Conservation (phyloP, 2,329 filamentous ascomycete species). For the Penicillium vulpinum region DNA sequence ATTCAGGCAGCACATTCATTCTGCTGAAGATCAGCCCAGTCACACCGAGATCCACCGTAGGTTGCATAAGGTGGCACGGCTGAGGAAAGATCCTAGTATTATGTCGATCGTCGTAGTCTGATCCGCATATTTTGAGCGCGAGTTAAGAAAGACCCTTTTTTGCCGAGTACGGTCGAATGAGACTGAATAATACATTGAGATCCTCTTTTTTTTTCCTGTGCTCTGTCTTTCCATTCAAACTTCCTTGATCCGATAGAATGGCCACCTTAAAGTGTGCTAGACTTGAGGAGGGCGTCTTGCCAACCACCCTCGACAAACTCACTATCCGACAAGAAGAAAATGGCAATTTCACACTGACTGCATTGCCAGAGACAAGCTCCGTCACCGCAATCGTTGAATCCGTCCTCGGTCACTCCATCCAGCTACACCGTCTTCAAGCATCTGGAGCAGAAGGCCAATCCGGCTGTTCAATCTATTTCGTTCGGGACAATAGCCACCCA, state of each 20-base stretch:
- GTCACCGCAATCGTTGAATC: neutral
- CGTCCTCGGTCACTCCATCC: neutral
- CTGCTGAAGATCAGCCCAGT: neutral
- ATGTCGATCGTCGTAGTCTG: neutral
- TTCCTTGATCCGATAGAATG: neutral
- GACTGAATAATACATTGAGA: neutral
- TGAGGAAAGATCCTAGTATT: neutral
- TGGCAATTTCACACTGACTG: neutral
- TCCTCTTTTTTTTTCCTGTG: no score
- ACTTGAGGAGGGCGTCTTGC: neutral
- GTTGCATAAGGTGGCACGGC: neutral
- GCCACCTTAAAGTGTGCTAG: neutral
- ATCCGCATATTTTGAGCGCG: neutral
- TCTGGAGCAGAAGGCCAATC: conserved; percentile 3
- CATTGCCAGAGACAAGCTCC: neutral
- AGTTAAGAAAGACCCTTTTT: neutral
- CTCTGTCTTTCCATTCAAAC: neutral
- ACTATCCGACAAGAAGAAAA: neutral
- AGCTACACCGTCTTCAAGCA: conserved; percentile 2
- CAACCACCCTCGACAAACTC: neutral
- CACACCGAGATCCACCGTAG: neutral
- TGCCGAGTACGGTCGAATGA: neutral
- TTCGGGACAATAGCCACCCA: neutral
- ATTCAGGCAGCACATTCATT: neutral
- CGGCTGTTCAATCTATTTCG: neutral